Evolutionary conservation across 192 early-diverging fungal genomes (phyloP).

Genomic region (Entomortierella chlamydospora): DNA sequence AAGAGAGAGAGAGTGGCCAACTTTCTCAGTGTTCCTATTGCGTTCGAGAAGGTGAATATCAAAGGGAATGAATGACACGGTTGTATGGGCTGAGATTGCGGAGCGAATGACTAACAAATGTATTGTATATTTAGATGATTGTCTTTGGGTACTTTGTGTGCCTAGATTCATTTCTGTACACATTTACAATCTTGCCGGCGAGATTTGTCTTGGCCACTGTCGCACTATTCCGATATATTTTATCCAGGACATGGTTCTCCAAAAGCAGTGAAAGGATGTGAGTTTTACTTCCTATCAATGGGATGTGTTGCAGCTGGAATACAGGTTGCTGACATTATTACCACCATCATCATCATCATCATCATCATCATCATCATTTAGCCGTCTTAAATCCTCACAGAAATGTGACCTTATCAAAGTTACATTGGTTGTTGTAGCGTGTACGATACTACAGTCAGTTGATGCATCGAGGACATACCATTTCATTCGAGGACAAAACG

Average conservation of each 20-base stretch:
- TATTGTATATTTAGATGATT: slow-evolving; percentile 69
- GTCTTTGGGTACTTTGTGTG: slow-evolving; percentile 92
- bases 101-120: background rate
- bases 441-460: slow-evolving; percentile 78
- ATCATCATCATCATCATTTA: too few relatives aligned
- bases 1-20: slow-evolving; percentile 90
- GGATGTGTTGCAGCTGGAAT: too few relatives aligned
- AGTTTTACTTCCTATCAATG: background rate
- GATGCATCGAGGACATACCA: slow-evolving; percentile 95
- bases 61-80: background rate
- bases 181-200: slow-evolving; percentile 93
- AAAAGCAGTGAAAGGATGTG: slow-evolving; percentile 50
- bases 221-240: slow-evolving; percentile 53
- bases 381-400: slow-evolving; percentile 81
- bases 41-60: slow-evolving; percentile 83
- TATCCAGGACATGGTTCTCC: slow-evolving; percentile 52
- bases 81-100: too few relatives aligned
- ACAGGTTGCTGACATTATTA: too few relatives aligned
- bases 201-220: slow-evolving; percentile 80
- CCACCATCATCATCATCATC: too few relatives aligned
- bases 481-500: slow-evolving; percentile 93
- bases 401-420: slow-evolving; percentile 94
- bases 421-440: slow-evolving; percentile 78
- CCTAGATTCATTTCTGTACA: slow-evolving; percentile 94
- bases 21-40: slow-evolving; percentile 87